These are phyloP conservation scores for Microthyrium microscopicum DNA, from an alignment of 2,329 filamentous ascomycete species.

Conservation along the genomic window DNA sequence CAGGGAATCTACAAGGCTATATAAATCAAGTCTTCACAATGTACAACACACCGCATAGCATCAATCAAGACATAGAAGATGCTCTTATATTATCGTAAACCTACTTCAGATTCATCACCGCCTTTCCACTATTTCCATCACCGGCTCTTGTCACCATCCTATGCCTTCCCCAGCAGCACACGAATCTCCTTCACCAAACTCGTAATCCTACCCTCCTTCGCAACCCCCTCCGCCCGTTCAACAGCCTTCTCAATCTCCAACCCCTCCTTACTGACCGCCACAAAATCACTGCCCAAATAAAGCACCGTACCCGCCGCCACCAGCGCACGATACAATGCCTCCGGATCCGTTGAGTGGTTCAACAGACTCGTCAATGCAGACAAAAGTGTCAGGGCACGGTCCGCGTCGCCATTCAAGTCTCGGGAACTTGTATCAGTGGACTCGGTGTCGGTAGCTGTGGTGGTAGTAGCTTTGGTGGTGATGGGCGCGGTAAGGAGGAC, in stretches of 20 bases:
- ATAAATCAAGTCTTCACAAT: no score
- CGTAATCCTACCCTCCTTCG: slow-evolving; percentile 44
- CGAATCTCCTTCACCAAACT: slow-evolving; percentile 43
- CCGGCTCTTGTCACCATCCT: no score
- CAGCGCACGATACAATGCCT: slow-evolving; percentile 67
- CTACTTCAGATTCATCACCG: no score
- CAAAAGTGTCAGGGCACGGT: slow-evolving; percentile 37
- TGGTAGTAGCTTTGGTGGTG: slow-evolving; percentile 1
- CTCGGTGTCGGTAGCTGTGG: slow-evolving; percentile 10
- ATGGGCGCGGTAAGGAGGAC: slow-evolving; percentile 43
- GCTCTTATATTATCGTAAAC: no score
- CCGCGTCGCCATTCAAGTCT: slow-evolving; percentile 32
- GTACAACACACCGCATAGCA: no score
- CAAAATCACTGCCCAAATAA: slow-evolving; percentile 42
- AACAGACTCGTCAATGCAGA: slow-evolving; percentile 48
- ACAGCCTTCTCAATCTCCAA: slow-evolving; percentile 34
- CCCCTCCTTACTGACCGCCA: slow-evolving; percentile 39
- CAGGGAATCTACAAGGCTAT: no score
- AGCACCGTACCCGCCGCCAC: slow-evolving; percentile 71
- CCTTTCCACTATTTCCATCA: no score
- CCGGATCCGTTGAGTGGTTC: slow-evolving; percentile 52
- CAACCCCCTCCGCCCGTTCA: slow-evolving; percentile 30
- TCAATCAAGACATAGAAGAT: no score
- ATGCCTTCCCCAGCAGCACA: slow-evolving; percentile 23
- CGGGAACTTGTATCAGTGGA: no score